phyloP scores from a whole-genome alignment of 2,329 filamentous ascomycete genomes.

The Alternaria consortialis region DNA sequence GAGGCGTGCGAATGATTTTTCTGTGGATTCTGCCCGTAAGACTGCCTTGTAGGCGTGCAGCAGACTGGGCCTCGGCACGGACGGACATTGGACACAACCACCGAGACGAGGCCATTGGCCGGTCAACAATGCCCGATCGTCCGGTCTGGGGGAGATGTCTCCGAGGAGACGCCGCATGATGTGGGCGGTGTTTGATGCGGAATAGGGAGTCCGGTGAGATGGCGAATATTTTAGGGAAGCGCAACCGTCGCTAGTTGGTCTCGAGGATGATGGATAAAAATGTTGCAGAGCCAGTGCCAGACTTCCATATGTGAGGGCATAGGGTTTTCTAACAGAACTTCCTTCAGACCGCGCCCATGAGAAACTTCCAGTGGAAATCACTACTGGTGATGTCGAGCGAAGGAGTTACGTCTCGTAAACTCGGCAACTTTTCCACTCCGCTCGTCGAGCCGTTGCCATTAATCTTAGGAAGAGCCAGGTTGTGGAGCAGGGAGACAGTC shows the following conservation, averaged over 20 bases:
- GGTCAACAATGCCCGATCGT: neutral
- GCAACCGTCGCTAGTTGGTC: neutral
- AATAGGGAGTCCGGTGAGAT: neutral
- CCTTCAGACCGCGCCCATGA: constrained; percentile 43
- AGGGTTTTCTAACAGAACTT: neutral
- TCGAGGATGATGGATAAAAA: neutral
- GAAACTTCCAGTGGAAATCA: constrained; percentile 48
- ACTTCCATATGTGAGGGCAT: neutral
- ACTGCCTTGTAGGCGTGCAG: neutral
- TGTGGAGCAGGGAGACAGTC: constrained; percentile 46
- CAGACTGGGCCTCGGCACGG: constrained; percentile 5
- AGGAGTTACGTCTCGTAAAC: constrained; percentile 41
- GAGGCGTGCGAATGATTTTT: neutral
- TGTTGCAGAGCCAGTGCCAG: neutral
- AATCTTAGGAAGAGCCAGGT: constrained; percentile 40
- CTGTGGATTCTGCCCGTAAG: constrained; percentile 1
- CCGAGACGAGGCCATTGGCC: neutral
- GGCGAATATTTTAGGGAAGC: neutral
- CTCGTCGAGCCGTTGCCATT: constrained; percentile 34
- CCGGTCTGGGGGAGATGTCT: neutral
- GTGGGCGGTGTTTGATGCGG: neutral
- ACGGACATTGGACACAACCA: neutral
- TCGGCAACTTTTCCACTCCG: constrained; percentile 36
- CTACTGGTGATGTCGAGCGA: constrained; percentile 41
- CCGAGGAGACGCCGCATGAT: neutral